Percentiles rank a stretch among this genome's conserved stretches.
phyloP scores from a whole-genome alignment of 75 land plant genomes.

The Ceratopteris richardii region DNA sequence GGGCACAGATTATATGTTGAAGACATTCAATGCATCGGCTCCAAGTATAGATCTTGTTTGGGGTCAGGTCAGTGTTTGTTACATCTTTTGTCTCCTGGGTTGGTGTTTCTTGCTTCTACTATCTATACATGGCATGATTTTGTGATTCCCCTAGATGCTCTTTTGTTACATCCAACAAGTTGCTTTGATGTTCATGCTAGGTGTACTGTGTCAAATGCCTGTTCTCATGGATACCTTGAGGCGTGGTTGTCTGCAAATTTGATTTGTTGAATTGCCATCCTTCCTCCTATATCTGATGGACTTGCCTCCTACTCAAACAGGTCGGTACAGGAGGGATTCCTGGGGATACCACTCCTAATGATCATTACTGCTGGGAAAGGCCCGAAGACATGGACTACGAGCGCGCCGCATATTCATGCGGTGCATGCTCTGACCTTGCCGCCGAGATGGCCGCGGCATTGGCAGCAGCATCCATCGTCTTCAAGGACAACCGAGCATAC shows the following conservation, averaged over 20 bases:
- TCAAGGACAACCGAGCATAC: constrained; percentile 57
- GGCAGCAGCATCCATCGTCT: constrained; percentile 89
- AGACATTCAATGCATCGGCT: constrained; percentile 81
- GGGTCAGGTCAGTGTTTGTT: constrained; percentile 33
- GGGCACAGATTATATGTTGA: constrained; percentile 81
- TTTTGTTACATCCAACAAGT: too few relatives aligned
- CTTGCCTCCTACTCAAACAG: constrained; percentile 9
- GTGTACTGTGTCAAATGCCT: too few relatives aligned
- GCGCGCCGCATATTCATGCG: constrained; percentile 29
- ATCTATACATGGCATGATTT: too few relatives aligned
- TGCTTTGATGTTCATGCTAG: too few relatives aligned
- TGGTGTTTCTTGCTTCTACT: too few relatives aligned
- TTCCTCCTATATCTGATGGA: too few relatives aligned
- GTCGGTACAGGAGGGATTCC: constrained; percentile 41
- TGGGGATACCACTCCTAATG: constrained; percentile 45
- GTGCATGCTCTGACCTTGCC: constrained; percentile 66
- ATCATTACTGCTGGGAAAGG: constrained; percentile 75
- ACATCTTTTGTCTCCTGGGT: too few relatives aligned
- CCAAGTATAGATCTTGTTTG: constrained; percentile 35
- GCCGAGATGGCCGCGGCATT: constrained; percentile 91
- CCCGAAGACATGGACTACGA: constrained; percentile 91
- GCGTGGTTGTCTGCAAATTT: background rate
- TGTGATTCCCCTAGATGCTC: too few relatives aligned
- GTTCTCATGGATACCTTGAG: too few relatives aligned
- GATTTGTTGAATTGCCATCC: background rate